A percentile compares a stretch with the other conserved stretches of the same genome.
Conservation (phyloP, 148 eudicot genomes). For the Rhododendron kiyosumense region DNA sequence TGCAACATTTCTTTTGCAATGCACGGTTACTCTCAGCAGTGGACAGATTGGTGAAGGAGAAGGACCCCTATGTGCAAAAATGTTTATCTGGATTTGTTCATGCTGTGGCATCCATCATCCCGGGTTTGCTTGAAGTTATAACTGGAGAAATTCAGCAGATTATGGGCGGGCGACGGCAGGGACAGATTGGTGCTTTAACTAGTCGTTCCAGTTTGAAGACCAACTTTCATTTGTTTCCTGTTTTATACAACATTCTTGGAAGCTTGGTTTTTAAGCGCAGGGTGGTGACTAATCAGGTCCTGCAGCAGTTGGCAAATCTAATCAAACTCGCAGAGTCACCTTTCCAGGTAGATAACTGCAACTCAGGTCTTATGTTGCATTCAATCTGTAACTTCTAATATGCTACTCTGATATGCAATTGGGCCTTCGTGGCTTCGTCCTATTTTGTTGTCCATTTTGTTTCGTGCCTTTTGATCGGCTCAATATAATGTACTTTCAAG, state of each 20-base stretch:
- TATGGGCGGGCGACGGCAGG: conserved; percentile 76
- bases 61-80: conserved; percentile 66
- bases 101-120: conserved; percentile 63
- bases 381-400: not conserved
- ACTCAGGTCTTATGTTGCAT: not conserved
- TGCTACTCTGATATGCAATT: not conserved
- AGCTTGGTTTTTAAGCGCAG: conserved; percentile 70
- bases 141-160: conserved; percentile 77
- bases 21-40: conserved; percentile 76
- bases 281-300: conserved; percentile 59
- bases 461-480: not conserved
- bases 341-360: conserved; percentile 61
- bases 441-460: not conserved
- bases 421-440: not conserved
- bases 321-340: conserved; percentile 71
- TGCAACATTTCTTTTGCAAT: conserved; percentile 78
- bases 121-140: conserved; percentile 72
- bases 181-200: conserved; percentile 42
- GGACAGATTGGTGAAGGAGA: conserved; percentile 83
- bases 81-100: conserved; percentile 68
- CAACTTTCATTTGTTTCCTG: conserved; percentile 80
- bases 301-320: conserved; percentile 75
- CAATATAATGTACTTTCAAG: not conserved
- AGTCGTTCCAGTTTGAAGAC: conserved; percentile 65
- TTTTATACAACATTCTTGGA: conserved; percentile 80